phyloP scores from a whole-genome alignment of 1,139 yeast species.

The Ogataea hybrid region DNA sequence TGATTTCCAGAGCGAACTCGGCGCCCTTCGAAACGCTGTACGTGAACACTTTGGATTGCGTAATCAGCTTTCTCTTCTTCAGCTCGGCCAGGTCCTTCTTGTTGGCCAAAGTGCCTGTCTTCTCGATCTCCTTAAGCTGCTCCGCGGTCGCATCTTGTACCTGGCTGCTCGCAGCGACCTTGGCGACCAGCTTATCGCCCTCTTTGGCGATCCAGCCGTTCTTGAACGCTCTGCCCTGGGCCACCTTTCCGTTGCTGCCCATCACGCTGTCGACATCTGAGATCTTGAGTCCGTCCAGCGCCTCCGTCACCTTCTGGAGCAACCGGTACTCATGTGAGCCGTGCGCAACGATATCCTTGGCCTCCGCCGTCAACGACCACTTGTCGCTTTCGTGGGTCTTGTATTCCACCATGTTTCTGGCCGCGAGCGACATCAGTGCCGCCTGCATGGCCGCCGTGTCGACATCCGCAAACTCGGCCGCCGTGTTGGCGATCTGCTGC shows the following conservation, averaged over 20 bases:
- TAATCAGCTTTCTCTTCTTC: constrained; percentile 88
- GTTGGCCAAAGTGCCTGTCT: constrained; percentile 51
- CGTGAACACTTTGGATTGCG: constrained; percentile 70
- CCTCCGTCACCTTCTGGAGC: constrained; percentile 68
- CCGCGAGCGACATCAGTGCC: constrained; percentile 81
- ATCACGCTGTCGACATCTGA: constrained; percentile 74
- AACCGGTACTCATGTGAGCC: constrained; percentile 93
- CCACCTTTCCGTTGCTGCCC: constrained; percentile 84
- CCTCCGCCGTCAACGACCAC: constrained; percentile 81
- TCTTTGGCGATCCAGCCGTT: constrained; percentile 94
- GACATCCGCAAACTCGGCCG: constrained; percentile 51
- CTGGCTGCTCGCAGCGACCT: constrained; percentile 36
- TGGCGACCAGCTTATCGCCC: constrained; percentile 72
- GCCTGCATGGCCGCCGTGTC: constrained; percentile 61
- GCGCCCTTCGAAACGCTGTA: constrained; percentile 77
- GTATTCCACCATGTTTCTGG: constrained; percentile 78
- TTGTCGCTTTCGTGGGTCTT: constrained; percentile 71
- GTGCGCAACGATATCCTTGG: constrained; percentile 66
- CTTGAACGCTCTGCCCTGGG: constrained; percentile 98
- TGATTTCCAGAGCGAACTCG: constrained; percentile 78
- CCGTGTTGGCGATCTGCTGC: constrained; percentile 64
- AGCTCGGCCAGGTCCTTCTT: constrained; percentile 73
- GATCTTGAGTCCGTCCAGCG: constrained; percentile 78
- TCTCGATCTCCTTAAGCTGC: constrained; percentile 55
- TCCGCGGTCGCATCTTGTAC: constrained; percentile 70